phyloP scores from a whole-genome alignment of 129 eudicot genomes.

The Sambucus nigra region DNA sequence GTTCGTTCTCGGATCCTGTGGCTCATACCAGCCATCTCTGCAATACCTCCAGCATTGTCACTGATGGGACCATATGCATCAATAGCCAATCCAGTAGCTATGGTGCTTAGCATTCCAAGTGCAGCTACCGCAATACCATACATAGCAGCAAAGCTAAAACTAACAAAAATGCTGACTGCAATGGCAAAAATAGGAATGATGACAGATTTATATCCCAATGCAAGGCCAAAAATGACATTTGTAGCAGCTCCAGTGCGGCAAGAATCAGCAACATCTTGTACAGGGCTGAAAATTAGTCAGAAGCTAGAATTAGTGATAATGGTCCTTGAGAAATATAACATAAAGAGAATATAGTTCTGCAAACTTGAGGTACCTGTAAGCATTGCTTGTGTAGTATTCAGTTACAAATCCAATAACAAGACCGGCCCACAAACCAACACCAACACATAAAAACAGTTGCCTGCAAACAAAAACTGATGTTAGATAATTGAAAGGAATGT shows the following conservation, averaged over 20 bases:
- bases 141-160: slow-evolving; percentile 80
- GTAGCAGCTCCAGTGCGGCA: slow-evolving; percentile 96
- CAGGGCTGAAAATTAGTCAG: slow-evolving; percentile 49
- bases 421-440: slow-evolving; percentile 93
- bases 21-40: slow-evolving; percentile 96
- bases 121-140: slow-evolving; percentile 89
- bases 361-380: slow-evolving; percentile 51
- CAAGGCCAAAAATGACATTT: slow-evolving; percentile 79
- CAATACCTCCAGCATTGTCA: slow-evolving; percentile 91
- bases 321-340: neutral
- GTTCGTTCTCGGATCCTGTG: slow-evolving; percentile 77
- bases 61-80: slow-evolving; percentile 93
- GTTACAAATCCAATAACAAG: slow-evolving; percentile 76
- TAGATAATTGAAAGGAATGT: neutral
- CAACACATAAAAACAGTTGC: slow-evolving; percentile 70
- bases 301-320: neutral
- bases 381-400: slow-evolving; percentile 82
- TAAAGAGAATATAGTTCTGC: neutral
- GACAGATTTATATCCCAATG: slow-evolving; percentile 80
- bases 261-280: slow-evolving; percentile 86
- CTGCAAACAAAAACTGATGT: slow-evolving; percentile 23
- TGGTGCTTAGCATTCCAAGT: slow-evolving; percentile 83
- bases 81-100: slow-evolving; percentile 86
- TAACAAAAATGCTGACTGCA: slow-evolving; percentile 62
- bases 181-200: slow-evolving; percentile 82